Conservation (phyloP, 2,329 filamentous ascomycete genomes). For the Thelonectria olida region DNA sequence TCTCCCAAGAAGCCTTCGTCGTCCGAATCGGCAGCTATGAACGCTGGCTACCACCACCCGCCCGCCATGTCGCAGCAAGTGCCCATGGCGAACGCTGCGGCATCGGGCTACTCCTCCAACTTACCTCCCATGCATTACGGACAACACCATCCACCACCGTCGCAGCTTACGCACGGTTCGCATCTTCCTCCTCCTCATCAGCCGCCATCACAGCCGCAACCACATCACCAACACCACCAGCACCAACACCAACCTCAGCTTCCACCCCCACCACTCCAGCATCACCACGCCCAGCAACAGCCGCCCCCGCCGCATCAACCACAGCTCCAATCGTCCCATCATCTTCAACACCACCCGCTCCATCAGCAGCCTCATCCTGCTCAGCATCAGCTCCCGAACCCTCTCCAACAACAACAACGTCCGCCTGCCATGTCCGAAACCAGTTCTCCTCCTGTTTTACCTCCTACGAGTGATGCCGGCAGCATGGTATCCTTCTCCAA, state of each 20-base stretch:
- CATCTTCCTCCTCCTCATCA: conserved; percentile 26
- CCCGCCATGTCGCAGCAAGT: conserved; percentile 45
- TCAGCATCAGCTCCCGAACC: conserved; percentile 34
- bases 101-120: conserved; percentile 36
- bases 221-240: conserved; percentile 27
- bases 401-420: conserved; percentile 37
- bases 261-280: conserved; percentile 16
- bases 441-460: conserved; percentile 25
- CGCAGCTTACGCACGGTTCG: conserved; percentile 30
- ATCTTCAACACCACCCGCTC: conserved; percentile 30
- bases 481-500: conserved; percentile 43
- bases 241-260: conserved; percentile 23
- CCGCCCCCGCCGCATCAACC: conserved; percentile 26
- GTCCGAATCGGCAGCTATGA: conserved; percentile 36
- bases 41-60: conserved; percentile 42
- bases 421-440: conserved; percentile 38
- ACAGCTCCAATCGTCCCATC: conserved; percentile 4
- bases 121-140: conserved; percentile 35
- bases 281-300: conserved; percentile 31
- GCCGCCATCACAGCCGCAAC: conserved; percentile 17
- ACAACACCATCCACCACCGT: conserved; percentile 32
- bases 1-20: background rate
- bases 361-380: conserved; percentile 38
- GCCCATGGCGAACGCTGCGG: conserved; percentile 32
- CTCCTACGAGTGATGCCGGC: conserved; percentile 29